Conservation (phyloP, 129 eudicot species). For the Artemisia annua region DNA sequence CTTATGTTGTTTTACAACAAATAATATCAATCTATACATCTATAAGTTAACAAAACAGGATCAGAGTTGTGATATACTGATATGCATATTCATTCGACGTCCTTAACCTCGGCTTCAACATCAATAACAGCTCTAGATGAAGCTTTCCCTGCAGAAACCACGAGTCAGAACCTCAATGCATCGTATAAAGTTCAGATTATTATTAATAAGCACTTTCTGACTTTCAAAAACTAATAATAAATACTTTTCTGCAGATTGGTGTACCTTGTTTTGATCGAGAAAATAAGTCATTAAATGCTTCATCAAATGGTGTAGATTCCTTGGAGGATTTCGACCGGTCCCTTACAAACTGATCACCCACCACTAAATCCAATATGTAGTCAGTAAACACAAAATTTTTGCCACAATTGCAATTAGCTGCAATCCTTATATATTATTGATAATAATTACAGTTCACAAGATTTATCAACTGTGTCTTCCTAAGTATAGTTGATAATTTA, state of each 20-base stretch:
- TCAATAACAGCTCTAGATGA: slow-evolving; percentile 64
- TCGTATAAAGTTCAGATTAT: background rate
- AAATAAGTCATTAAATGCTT: slow-evolving; percentile 51
- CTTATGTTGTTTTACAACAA: slow-evolving; percentile 18
- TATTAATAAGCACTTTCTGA: too few relatives aligned
- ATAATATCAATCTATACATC: slow-evolving; percentile 29
- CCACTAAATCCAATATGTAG: slow-evolving; percentile 49
- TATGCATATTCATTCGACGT: slow-evolving; percentile 45
- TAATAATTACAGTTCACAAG: background rate
- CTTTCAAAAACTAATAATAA: too few relatives aligned
- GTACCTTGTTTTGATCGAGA: slow-evolving; percentile 68
- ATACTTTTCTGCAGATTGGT: background rate
- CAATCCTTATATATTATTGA: too few relatives aligned
- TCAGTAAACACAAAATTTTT: slow-evolving; percentile 12
- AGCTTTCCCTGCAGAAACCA: slow-evolving; percentile 51
- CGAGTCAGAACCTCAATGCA: background rate
- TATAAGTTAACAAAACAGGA: slow-evolving; percentile 1
- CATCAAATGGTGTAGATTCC: slow-evolving; percentile 51
- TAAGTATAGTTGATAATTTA: background rate
- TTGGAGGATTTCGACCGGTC: slow-evolving; percentile 61
- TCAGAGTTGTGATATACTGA: background rate
- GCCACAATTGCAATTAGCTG: slow-evolving; percentile 6
- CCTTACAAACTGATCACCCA: slow-evolving; percentile 59
- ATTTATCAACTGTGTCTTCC: background rate
- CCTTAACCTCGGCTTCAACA: slow-evolving; percentile 83